phyloP scores from a whole-genome alignment of 2,329 filamentous ascomycete genomes.

The Colletotrichum sp. region DNA sequence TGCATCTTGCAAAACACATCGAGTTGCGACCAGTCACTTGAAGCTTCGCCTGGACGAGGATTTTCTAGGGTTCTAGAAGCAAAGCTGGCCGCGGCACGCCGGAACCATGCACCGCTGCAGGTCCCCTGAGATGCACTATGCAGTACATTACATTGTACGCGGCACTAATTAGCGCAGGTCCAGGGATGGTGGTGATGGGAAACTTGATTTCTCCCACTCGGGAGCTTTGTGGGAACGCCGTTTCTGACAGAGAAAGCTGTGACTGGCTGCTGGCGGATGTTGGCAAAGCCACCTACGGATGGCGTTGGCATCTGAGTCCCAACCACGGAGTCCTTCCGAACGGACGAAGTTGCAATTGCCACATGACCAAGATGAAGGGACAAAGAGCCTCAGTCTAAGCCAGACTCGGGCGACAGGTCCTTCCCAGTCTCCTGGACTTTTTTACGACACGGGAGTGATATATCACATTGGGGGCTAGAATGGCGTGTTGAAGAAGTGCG shows the following conservation, averaged over 20 bases:
- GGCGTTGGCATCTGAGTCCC: neutral
- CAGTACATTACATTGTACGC: neutral
- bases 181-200: neutral
- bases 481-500: neutral
- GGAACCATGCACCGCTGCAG: neutral
- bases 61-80: neutral
- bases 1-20: neutral
- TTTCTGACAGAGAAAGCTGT: neutral
- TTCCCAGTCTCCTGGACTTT: neutral
- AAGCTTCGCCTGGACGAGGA: neutral
- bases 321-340: neutral
- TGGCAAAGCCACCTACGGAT: neutral
- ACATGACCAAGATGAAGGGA: neutral
- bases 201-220: neutral
- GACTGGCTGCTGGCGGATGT: neutral
- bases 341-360: neutral
- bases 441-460: neutral
- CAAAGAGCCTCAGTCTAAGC: neutral
- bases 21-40: neutral
- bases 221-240: neutral
- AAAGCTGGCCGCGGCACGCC: neutral
- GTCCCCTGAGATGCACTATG: neutral
- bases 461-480: neutral
- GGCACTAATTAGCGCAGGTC: constrained; percentile 13
- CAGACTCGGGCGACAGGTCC: neutral